phyloP scores from a whole-genome alignment of 1,284 basidiomycete genomes.

The Papiliotrema fonsecae region DNA sequence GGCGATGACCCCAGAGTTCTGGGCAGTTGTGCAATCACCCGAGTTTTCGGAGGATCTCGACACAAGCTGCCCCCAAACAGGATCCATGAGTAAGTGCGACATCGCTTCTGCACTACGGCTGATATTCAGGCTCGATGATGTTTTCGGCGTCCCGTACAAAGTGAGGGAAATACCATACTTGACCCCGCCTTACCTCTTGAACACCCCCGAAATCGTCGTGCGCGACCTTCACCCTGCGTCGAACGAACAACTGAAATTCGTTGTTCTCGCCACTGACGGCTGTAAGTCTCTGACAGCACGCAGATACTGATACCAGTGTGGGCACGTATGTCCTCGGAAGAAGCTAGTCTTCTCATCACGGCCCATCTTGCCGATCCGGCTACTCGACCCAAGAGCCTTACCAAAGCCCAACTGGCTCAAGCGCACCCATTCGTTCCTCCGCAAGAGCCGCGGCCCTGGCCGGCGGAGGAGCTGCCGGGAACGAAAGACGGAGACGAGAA shows the following conservation, averaged over 20 bases:
- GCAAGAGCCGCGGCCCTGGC: slow-evolving; percentile 7
- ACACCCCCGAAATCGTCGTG: slow-evolving; percentile 76
- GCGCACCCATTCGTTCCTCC: not conserved
- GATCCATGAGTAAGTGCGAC: too few relatives aligned
- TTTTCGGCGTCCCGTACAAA: too few relatives aligned
- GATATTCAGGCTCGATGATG: too few relatives aligned
- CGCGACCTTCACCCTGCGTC: slow-evolving; percentile 50
- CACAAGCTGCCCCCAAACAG: too few relatives aligned
- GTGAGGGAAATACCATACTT: not conserved
- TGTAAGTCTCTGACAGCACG: slow-evolving; percentile 30
- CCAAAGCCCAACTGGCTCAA: slow-evolving; percentile 2
- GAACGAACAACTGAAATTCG: slow-evolving; percentile 55
- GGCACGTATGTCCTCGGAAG: slow-evolving; percentile 84
- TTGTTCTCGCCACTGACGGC: slow-evolving; percentile 84
- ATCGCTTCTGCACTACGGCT: too few relatives aligned
- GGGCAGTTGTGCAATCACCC: too few relatives aligned
- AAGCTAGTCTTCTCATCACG: slow-evolving; percentile 81
- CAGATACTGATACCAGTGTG: slow-evolving; percentile 53
- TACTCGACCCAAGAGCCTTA: slow-evolving; percentile 28
- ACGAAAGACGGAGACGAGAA: not conserved
- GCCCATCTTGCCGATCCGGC: slow-evolving; percentile 64
- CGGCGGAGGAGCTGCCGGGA: slow-evolving; percentile 7
- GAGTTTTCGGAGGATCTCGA: too few relatives aligned
- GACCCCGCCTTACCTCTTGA: slow-evolving; percentile 60
- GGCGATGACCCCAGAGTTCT: too few relatives aligned